These are phyloP conservation scores for Pseudogymnoascus sp. DNA, from an alignment of 2,329 filamentous ascomycete genomes.

Conservation along the genomic window DNA sequence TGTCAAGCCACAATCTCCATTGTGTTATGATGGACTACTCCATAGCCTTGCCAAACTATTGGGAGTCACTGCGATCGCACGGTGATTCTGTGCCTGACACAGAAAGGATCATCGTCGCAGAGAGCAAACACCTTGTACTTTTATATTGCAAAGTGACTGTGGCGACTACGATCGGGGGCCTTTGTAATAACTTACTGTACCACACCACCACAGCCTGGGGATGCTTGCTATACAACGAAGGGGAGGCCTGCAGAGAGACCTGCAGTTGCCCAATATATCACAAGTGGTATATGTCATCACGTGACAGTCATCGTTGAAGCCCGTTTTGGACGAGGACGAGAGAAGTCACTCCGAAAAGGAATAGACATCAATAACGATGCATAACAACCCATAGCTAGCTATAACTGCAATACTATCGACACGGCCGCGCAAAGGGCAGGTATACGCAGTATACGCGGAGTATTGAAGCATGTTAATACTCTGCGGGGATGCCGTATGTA, in stretches of 20 bases:
- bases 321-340: background rate
- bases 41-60: background rate
- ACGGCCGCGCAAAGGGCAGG: background rate
- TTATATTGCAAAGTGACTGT: conserved; percentile 3
- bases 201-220: background rate
- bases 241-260: background rate
- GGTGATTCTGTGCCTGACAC: background rate
- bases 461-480: background rate
- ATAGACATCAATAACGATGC: background rate
- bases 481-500: background rate
- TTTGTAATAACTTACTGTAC: background rate
- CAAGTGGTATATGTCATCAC: background rate
- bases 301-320: background rate
- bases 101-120: background rate
- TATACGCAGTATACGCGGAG: background rate
- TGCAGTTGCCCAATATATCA: background rate
- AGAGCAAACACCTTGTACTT: background rate
- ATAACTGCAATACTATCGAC: background rate
- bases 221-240: background rate
- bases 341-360: background rate
- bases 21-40: background rate
- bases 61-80: background rate
- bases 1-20: background rate
- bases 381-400: background rate
- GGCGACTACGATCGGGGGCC: background rate